These are phyloP conservation scores for Erodium moschatum DNA, from an alignment of 441 rosid species.

Conservation along the genomic window DNA sequence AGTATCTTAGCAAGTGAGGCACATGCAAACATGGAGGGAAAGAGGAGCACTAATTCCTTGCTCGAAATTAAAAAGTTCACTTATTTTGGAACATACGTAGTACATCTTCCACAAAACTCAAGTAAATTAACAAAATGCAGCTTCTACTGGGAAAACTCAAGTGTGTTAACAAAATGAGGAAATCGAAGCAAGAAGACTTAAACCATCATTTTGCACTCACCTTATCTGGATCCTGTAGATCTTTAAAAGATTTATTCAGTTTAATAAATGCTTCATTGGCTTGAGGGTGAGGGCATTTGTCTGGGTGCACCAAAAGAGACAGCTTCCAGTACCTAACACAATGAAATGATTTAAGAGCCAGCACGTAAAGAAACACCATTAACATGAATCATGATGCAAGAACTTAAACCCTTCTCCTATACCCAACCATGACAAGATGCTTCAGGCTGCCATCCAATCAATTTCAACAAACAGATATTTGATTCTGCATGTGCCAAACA, in stretches of 20 bases:
- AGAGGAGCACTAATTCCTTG: too few species aligned
- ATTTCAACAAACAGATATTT: not conserved
- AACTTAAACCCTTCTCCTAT: not conserved
- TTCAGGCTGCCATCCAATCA: not conserved
- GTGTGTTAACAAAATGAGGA: constrained; percentile 1
- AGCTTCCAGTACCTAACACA: constrained; percentile 76
- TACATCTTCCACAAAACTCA: too few species aligned
- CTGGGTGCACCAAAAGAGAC: constrained; percentile 91
- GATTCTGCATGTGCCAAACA: not conserved
- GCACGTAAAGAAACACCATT: not conserved
- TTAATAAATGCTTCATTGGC: constrained; percentile 76
- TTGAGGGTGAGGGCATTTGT: constrained; percentile 91
- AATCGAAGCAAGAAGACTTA: constrained; percentile 4
- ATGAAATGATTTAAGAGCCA: not conserved
- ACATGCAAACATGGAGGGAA: too few species aligned
- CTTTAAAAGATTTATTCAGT: constrained; percentile 80
- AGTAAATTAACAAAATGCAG: not conserved
- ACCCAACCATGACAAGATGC: not conserved
- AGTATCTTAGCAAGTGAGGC: too few species aligned
- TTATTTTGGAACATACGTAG: too few species aligned
- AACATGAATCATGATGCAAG: too few species aligned
- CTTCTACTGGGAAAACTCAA: not conserved
- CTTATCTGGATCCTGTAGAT: constrained; percentile 79
- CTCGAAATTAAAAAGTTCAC: too few species aligned
- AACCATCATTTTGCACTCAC: constrained; percentile 23